Evolutionary conservation across 495 filamentous ascomycete species (phyloP).

Genomic region (Hyaloscypha finlandica): DNA sequence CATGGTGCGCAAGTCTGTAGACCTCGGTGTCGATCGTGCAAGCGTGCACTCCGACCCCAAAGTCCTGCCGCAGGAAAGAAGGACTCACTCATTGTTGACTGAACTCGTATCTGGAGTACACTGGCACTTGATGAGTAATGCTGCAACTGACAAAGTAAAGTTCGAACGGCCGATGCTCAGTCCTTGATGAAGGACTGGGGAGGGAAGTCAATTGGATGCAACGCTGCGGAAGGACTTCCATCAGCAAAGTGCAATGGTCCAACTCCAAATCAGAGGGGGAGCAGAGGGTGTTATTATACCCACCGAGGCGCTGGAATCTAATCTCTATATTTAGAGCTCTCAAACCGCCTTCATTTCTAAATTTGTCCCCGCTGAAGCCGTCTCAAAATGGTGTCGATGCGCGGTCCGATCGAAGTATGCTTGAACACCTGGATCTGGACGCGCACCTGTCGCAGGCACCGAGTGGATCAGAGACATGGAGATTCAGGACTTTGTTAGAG

Average conservation of each 20-base stretch:
- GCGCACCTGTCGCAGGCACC: neutral
- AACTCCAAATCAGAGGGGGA: neutral
- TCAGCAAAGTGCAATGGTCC: neutral
- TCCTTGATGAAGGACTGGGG: neutral
- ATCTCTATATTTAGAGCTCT: slow-evolving; percentile 1
- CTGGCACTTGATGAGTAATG: neutral
- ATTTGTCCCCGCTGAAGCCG: neutral
- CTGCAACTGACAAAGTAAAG: neutral
- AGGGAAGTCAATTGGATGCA: neutral
- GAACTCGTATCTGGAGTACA: neutral
- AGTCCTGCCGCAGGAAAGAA: neutral
- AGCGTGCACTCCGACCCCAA: neutral
- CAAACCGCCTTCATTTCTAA: neutral
- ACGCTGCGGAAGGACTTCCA: neutral
- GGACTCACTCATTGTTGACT: neutral
- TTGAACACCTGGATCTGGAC: neutral
- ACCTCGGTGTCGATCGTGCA: neutral
- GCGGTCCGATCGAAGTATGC: neutral
- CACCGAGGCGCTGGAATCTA: neutral
- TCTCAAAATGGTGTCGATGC: neutral
- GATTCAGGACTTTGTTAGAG: neutral
- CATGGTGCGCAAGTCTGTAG: neutral
- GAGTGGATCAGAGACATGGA: neutral
- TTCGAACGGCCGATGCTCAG: neutral
- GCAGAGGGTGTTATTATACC: neutral